Evolutionary conservation across 2,329 filamentous ascomycete species (phyloP), one percentile per base, ranked within the genome.

Genomic region (Fusarium armeniacum): DNA sequence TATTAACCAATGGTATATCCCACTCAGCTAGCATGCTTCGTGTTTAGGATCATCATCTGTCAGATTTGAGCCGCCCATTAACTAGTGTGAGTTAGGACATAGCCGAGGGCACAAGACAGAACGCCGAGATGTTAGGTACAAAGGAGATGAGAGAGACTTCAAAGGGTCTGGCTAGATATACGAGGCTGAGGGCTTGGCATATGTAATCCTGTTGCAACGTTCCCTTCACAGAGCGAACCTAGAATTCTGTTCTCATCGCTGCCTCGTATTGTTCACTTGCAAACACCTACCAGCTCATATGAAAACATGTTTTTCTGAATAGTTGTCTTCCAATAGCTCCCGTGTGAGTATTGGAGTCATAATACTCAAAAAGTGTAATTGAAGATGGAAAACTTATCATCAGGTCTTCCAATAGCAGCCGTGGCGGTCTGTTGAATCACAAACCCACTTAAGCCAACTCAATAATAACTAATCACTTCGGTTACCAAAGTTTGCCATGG

Each of bases 11-110:
- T 49, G 16, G 6, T 9, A 9, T 0, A 10, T 7, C 6, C 4
- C 9, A 41, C 22, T n/a, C 22, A 46, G 52, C n/a, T 24, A 47
- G 12, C 30, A 13, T 30, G 2, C 15, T 20, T 58, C 58, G 35
- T 58, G 28, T 58, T 36, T 9, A 5, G 6, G 41, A 28, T 24
- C 13, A 47, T 58, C 33, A 35, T 58, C 32, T 41, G 33, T 58
- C 58, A 47, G 35, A 49, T 60, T 10, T 60, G 22, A 58, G 32
- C 43, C 22, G 35, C 15, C 15, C 22, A 22, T 18, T 35, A 58
- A 18, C 43, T 26, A 18, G 16, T 40, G 20, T 26, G 41, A 43
- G 22, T 43, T 43, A 26, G 41, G 41, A 24, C 16, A 43, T 5
- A 43, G 22, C 41, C 41, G 22, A 43, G 15, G 4, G 22, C 41